Evolutionary conservation across 495 filamentous ascomycete species (phyloP).

Genomic region (Annulohypoxylon stygium): DNA sequence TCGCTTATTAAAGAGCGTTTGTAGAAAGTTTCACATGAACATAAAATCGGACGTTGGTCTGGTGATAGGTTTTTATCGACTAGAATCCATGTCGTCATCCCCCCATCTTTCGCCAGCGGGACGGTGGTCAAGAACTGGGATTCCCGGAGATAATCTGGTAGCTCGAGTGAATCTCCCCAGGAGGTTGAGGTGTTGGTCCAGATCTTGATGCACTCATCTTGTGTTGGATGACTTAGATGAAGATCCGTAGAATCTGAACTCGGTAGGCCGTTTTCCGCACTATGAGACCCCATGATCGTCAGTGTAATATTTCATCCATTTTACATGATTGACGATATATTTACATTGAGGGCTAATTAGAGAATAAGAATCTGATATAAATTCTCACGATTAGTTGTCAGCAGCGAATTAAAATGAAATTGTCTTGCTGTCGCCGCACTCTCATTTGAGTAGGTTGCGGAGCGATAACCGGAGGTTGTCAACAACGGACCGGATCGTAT

Average conservation of each 20-base stretch:
- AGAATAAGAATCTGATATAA: no score
- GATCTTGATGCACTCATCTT: slow-evolving; percentile 69
- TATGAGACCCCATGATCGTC: not conserved
- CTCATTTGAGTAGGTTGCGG: no score
- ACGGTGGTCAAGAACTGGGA: slow-evolving; percentile 76
- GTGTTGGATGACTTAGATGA: slow-evolving; percentile 73
- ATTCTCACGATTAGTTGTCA: no score
- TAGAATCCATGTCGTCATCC: slow-evolving; percentile 85
- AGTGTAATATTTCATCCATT: no score
- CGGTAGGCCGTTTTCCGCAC: slow-evolving; percentile 57
- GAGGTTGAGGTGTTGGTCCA: slow-evolving; percentile 73
- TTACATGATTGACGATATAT: no score
- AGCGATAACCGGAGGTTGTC: no score
- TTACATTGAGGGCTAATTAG: no score
- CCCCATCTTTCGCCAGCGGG: slow-evolving; percentile 75
- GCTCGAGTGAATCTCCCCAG: slow-evolving; percentile 75
- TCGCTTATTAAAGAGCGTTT: slow-evolving; percentile 71
- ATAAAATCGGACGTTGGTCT: slow-evolving; percentile 71
- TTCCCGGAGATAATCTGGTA: slow-evolving; percentile 78
- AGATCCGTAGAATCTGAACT: slow-evolving; percentile 66
- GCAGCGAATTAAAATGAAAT: no score
- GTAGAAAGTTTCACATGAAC: slow-evolving; percentile 81
- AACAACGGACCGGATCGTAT: no score
- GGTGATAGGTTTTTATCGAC: slow-evolving; percentile 66
- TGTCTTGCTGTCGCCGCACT: no score